Base-by-base conservation (phyloP, 1,139 yeast genomes). In the Pichiaceae sp. region DNA sequence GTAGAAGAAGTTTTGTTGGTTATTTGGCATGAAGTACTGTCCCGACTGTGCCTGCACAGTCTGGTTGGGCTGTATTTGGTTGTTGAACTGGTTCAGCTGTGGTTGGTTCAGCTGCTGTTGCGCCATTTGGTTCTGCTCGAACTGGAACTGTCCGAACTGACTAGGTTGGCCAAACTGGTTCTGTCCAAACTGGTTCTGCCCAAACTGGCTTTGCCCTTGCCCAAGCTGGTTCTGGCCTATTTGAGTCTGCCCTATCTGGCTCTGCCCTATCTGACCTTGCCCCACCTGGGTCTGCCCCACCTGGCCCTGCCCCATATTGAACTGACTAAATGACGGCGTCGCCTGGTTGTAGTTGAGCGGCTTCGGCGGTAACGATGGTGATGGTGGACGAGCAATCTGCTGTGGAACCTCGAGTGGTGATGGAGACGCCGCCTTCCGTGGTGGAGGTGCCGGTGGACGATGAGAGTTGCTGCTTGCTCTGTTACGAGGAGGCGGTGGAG, bases 281-380 rank as follows among this genome's bases (percentile, higher is more conserved):
- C n/a, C n/a, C n/a, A n/a, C n/a, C n/a, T n/a, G n/a, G n/a, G n/a
- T n/a, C n/a, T n/a, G n/a, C n/a, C n/a, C n/a, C n/a, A n/a, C n/a
- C n/a, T 53, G 53, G 27, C 46, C 42, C 33, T 54, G 57, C 12
- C 44, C 42, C 12, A 43, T 47, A 37, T 43, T 54, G 32, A 46
- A 40, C n/a, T n/a, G n/a, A n/a, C n/a, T n/a, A n/a, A n/a, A n/a
- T n/a, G n/a, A n/a, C n/a, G n/a, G n/a, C n/a, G n/a, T n/a, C n/a
- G n/a, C n/a, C n/a, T n/a, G n/a, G n/a, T n/a, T n/a, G n/a, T n/a
- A n/a, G n/a, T n/a, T n/a, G 6, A 46, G n/a, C 7, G 59, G 56
- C 35, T 48, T 52, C 3, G 59, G 57, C 11, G 60, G 66, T 1
- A 75, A 69, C 1, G 71, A 71, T 1, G 74, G 75, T 2, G 66